Conservation (phyloP, 768 basidiomycete genomes). For the Kwoniella bestiolae region DNA sequence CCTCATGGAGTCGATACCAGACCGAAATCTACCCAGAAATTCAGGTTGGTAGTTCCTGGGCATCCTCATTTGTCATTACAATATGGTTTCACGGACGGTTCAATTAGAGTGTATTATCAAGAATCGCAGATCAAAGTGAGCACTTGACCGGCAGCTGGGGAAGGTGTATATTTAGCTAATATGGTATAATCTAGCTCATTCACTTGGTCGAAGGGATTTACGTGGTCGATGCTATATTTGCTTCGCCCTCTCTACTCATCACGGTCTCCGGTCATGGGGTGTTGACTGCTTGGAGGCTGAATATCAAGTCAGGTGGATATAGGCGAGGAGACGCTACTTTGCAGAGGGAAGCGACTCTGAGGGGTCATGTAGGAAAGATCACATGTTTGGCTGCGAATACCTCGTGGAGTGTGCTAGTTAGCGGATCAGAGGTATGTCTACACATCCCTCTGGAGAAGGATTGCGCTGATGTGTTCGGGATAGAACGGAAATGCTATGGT, state of each 20-base stretch:
- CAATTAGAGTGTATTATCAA: conserved; percentile 45
- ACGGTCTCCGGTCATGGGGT: conserved; percentile 81
- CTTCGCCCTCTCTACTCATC: conserved; percentile 72
- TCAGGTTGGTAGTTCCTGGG: conserved; percentile 38
- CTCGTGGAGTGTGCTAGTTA: conserved; percentile 80
- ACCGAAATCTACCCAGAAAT: conserved; percentile 29
- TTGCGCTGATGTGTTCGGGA: background rate
- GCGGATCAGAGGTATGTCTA: conserved; percentile 66
- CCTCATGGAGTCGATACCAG: conserved; percentile 24
- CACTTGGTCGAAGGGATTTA: conserved; percentile 77
- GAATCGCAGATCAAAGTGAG: conserved; percentile 27
- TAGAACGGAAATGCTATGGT: conserved; percentile 79
- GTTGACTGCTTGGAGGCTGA: conserved; percentile 80
- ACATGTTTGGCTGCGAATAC: conserved; percentile 72
- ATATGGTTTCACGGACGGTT: conserved; percentile 50
- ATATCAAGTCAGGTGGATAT: conserved; percentile 56
- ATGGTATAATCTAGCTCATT: conserved; percentile 61
- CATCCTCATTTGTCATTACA: conserved; percentile 42
- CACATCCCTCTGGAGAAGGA: background rate
- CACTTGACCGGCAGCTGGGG: background rate
- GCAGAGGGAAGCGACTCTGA: conserved; percentile 72
- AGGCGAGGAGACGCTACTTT: conserved; percentile 48
- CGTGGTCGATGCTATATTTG: conserved; percentile 76
- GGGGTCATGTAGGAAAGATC: conserved; percentile 74
- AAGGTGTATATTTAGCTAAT: background rate